Evolutionary conservation across 2,329 filamentous ascomycete species (phyloP), one percentile per base, ranked within the genome.

Genomic region (Helicocarpus griseus): DNA sequence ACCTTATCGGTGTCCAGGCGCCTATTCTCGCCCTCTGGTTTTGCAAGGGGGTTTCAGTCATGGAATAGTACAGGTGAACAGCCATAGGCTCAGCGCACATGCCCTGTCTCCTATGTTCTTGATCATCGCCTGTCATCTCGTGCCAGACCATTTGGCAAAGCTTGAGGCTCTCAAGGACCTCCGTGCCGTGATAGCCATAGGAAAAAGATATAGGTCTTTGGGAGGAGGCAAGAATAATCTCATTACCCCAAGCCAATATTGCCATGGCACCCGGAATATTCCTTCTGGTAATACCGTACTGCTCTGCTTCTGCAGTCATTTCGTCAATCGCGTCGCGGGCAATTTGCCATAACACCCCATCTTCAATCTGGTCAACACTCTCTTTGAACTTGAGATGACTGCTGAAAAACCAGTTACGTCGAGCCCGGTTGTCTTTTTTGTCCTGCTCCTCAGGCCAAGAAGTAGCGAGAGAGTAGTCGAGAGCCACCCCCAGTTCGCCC

Each of bases 281-380:
- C 9, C 26, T 19, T 3, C 19, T 28, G 22, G 5, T 7, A 21
- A 43, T 50, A 1, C 24, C 50, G 41, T 52, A 52, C 26, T 26
- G 39, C 1, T n/a, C 5, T 38, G 3, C 9, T 13, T 52, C 50
- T 2, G 1, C 1, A 2, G 11, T 26, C 44, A 51, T 51, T n/a
- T 55, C 54, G 11, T 48, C 9, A 28, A 17, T 21, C 7, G 48
- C 54, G 45, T 53, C 48, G 3, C 9, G 28, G n/a, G 51, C 54
- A n/a, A 55, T 51, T 41, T 53, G n/a, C 54, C 54, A 55, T 0
- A 55, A 48, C 19, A 53, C 26, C 24, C 46, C 29, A 24, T 46
- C 50, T 26, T 22, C n/a, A 40, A 50, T 48, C 21, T 29, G 7
- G 7, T 45, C 41, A 8, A 45, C 41, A 8, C 11, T 11, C 5